Evolutionary conservation across 2,329 filamentous ascomycete species (phyloP).

Genomic region (Dendrostoma leiphaemia): DNA sequence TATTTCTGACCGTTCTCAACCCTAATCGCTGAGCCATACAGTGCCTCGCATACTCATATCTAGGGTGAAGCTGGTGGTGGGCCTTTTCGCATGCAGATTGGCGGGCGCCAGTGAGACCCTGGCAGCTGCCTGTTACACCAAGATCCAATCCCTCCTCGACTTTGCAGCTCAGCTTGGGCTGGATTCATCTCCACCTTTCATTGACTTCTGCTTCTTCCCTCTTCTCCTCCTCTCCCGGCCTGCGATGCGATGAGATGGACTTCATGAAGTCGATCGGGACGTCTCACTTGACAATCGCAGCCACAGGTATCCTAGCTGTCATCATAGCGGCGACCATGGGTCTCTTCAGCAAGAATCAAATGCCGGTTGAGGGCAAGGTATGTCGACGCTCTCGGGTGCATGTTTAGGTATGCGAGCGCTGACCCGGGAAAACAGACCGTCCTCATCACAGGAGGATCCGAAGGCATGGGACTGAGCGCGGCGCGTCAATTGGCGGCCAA

Average conservation of each 20-base stretch:
- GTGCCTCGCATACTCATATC: too few relatives aligned
- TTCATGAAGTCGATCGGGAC: slow-evolving; percentile 18
- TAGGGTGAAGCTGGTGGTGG: too few relatives aligned
- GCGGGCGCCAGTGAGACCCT: too few relatives aligned
- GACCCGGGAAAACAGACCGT: slow-evolving; percentile 51
- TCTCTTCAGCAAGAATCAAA: slow-evolving; percentile 70
- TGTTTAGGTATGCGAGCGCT: background rate
- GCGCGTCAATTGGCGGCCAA: slow-evolving; percentile 61
- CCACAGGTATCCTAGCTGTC: slow-evolving; percentile 32
- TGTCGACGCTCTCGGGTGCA: slow-evolving; percentile 20
- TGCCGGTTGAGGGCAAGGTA: slow-evolving; percentile 83
- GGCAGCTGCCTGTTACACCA: too few relatives aligned
- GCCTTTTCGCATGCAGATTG: too few relatives aligned
- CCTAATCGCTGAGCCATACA: too few relatives aligned
- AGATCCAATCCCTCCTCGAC: too few relatives aligned
- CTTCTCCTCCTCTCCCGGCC: slow-evolving; percentile 1
- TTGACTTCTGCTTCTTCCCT: background rate
- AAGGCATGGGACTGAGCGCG: slow-evolving; percentile 65
- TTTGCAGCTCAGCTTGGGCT: too few relatives aligned
- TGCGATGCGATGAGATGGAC: slow-evolving; percentile 20
- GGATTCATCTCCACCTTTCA: too few relatives aligned
- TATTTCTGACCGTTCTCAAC: too few relatives aligned
- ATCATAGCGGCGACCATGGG: slow-evolving; percentile 56
- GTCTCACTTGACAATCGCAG: slow-evolving; percentile 23
- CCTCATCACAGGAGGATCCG: slow-evolving; percentile 67